Conservation (phyloP, 225 moss, liverwort and hornwort genomes). For the Thuidium tamariscinum region DNA sequence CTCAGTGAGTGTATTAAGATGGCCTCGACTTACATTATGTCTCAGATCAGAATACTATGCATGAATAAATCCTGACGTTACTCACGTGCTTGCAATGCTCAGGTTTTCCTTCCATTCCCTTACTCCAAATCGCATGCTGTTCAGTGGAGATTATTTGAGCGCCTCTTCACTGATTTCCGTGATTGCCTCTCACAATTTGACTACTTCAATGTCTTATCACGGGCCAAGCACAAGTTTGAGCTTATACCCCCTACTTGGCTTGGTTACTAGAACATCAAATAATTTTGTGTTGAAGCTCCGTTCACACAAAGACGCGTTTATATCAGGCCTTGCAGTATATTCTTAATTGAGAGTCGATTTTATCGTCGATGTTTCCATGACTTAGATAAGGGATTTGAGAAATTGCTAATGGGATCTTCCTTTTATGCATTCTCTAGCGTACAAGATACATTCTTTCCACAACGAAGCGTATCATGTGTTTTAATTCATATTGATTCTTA, state of each 20-base stretch:
- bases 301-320: neutral
- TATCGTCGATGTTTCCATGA: neutral
- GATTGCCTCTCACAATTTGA: conserved; percentile 89
- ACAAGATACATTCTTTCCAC: neutral
- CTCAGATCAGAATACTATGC: neutral
- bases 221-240: conserved; percentile 85
- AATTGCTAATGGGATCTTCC: neutral
- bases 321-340: neutral
- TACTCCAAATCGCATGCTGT: conserved; percentile 88
- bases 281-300: neutral
- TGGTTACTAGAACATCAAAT: conserved; percentile 39
- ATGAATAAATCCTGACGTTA: neutral
- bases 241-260: conserved; percentile 87
- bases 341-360: neutral
- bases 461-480: neutral
- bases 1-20: neutral
- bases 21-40: neutral
- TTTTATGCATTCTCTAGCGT: neutral
- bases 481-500: conserved; percentile 1
- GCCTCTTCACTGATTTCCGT: conserved; percentile 95
- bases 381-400: neutral
- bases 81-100: conserved; percentile 13
- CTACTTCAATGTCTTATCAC: conserved; percentile 76
- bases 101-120: conserved; percentile 90
- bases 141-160: conserved; percentile 94